phyloP scores from a whole-genome alignment of 139 green algal species.

The Closterium sp. region DNA sequence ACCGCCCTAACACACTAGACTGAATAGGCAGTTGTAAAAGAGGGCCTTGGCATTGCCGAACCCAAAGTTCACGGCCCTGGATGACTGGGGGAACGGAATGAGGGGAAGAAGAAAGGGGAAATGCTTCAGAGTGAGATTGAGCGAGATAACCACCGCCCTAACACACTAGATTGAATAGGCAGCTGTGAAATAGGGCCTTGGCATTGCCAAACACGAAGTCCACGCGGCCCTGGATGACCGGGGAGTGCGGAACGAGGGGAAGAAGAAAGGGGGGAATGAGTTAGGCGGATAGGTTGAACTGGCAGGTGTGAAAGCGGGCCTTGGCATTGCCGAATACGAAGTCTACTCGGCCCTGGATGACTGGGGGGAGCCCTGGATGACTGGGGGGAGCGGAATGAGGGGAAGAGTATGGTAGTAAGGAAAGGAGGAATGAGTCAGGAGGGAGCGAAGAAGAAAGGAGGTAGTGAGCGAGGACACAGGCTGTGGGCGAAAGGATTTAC shows the following conservation, averaged over 20 bases:
- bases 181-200: constrained; percentile 4
- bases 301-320: too few relatives aligned
- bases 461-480: not conserved
- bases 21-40: not conserved
- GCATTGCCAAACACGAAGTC: not conserved
- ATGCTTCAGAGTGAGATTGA: not conserved
- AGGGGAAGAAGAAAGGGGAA: too few relatives aligned
- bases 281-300: not conserved
- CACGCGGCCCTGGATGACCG: constrained; percentile 1
- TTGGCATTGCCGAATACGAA: too few relatives aligned
- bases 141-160: not conserved
- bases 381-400: not conserved
- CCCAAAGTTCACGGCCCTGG: not conserved
- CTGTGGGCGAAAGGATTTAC: not conserved
- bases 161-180: not conserved
- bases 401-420: too few relatives aligned
- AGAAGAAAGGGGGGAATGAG: not conserved
- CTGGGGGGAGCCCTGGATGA: not conserved
- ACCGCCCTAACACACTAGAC: not conserved
- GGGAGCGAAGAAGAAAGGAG: too few relatives aligned
- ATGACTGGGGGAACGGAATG: not conserved
- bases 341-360: too few relatives aligned
- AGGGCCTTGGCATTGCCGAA: constrained; percentile 5
- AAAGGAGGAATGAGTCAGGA: too few relatives aligned
- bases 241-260: not conserved